phyloP scores from a whole-genome alignment of 2,329 filamentous ascomycete species.

The Cadophora sp. region DNA sequence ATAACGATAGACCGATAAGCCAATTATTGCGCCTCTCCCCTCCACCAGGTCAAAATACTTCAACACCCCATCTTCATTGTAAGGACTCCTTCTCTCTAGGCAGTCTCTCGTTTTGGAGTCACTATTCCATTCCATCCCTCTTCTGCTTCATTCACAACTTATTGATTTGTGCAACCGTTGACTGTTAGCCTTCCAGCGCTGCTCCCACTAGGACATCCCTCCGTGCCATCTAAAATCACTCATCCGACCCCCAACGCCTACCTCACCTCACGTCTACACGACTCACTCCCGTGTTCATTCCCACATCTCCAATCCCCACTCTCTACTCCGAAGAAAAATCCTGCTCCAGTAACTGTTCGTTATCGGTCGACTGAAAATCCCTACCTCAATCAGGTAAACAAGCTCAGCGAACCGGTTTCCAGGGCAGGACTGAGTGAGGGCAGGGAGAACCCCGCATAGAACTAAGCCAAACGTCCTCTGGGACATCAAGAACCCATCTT shows the following conservation, averaged over 20 bases:
- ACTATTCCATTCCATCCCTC: neutral
- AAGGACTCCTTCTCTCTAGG: neutral
- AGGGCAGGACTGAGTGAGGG: neutral
- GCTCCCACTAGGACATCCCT: neutral
- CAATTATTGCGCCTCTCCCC: slow-evolving; percentile 1
- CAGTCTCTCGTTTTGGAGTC: neutral
- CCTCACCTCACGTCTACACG: neutral
- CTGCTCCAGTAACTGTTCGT: neutral
- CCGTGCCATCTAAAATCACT: neutral
- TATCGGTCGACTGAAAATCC: neutral
- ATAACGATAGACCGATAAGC: slow-evolving; percentile 15
- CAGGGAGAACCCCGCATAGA: slow-evolving; percentile 19
- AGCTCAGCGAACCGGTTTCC: slow-evolving; percentile 5
- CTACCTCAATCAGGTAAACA: neutral
- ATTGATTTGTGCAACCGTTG: slow-evolving; percentile 7
- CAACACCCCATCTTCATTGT: slow-evolving; percentile 5
- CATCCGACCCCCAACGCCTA: neutral
- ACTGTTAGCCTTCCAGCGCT: slow-evolving; percentile 4
- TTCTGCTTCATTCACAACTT: neutral
- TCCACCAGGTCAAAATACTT: neutral
- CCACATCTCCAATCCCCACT: neutral
- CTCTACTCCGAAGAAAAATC: neutral
- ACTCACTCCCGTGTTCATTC: neutral
- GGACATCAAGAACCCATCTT: slow-evolving; percentile 1
- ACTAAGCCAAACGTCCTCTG: slow-evolving; percentile 9